A percentile compares a stretch with the other conserved stretches of the same genome.
Conservation (phyloP, 306 rosid species). For the Hippophae rhamnoides region DNA sequence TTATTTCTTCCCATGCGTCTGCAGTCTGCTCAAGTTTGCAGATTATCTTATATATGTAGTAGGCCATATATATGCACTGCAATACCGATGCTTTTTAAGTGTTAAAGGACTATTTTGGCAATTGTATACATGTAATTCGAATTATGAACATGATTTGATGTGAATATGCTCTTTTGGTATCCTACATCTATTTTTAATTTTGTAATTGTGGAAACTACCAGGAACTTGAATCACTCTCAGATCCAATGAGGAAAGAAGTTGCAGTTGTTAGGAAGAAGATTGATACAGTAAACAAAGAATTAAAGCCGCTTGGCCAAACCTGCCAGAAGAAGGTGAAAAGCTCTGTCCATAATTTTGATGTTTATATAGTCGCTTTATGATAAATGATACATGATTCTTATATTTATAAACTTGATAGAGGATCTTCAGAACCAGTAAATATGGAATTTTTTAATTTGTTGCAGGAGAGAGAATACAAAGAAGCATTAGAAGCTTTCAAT, state of each 20-base stretch:
- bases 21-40: no score
- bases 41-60: no score
- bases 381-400: no score
- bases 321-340: constrained; percentile 82
- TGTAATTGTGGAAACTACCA: constrained; percentile 20
- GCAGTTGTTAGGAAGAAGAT: constrained; percentile 73
- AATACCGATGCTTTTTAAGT: no score
- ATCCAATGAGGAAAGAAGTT: constrained; percentile 97
- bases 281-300: constrained; percentile 82
- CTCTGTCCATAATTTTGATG: background rate
- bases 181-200: background rate
- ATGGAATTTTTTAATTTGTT: constrained; percentile 11
- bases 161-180: background rate
- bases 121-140: no score
- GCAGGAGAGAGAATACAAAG: constrained; percentile 92
- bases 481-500: constrained; percentile 84
- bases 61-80: no score
- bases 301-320: constrained; percentile 90
- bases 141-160: no score
- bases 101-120: no score
- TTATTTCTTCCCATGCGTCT: no score
- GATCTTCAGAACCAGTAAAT: background rate
- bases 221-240: constrained; percentile 87
- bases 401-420: no score
- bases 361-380: no score